These are phyloP conservation scores for Ehretia macrophylla DNA, from an alignment of 257 asterid species.

Conservation along the genomic window DNA sequence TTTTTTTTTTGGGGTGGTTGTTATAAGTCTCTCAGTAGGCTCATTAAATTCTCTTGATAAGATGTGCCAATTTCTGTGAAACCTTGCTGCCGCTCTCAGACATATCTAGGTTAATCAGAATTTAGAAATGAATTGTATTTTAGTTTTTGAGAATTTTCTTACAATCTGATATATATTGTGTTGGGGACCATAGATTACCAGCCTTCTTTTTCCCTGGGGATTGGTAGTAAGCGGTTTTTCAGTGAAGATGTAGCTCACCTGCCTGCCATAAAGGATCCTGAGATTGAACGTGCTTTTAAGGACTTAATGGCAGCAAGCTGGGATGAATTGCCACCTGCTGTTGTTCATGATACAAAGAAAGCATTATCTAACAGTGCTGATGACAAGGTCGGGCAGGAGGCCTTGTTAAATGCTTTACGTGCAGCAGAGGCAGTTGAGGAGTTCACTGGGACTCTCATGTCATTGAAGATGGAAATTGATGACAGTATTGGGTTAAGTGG, in stretches of 20 bases:
- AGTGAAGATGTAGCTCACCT: slow-evolving; percentile 56
- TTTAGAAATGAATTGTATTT: no score
- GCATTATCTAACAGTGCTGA: slow-evolving; percentile 77
- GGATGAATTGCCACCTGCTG: slow-evolving; percentile 71
- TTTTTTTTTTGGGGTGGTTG: no score
- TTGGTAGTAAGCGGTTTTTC: slow-evolving; percentile 57
- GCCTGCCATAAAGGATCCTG: slow-evolving; percentile 65
- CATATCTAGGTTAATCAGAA: no score
- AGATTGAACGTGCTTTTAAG: slow-evolving; percentile 65
- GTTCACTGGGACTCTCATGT: slow-evolving; percentile 59
- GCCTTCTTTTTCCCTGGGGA: slow-evolving; percentile 37
- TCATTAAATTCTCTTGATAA: no score
- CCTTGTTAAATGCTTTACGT: slow-evolving; percentile 60
- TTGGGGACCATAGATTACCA: slow-evolving; percentile 28
- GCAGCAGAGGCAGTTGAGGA: slow-evolving; percentile 98
- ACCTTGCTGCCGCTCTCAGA: no score
- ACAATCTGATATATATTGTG: no score
- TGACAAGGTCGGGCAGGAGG: slow-evolving; percentile 74
- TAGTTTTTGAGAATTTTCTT: no score
- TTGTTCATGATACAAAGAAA: slow-evolving; percentile 45
- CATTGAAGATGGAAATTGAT: slow-evolving; percentile 89
- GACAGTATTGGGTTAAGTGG: slow-evolving; percentile 86
- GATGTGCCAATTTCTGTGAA: no score
- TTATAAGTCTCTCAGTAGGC: no score
- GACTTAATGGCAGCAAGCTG: slow-evolving; percentile 85